phyloP scores from a whole-genome alignment of 2,329 filamentous ascomycete species.

The Cryphonectria radicalis region DNA sequence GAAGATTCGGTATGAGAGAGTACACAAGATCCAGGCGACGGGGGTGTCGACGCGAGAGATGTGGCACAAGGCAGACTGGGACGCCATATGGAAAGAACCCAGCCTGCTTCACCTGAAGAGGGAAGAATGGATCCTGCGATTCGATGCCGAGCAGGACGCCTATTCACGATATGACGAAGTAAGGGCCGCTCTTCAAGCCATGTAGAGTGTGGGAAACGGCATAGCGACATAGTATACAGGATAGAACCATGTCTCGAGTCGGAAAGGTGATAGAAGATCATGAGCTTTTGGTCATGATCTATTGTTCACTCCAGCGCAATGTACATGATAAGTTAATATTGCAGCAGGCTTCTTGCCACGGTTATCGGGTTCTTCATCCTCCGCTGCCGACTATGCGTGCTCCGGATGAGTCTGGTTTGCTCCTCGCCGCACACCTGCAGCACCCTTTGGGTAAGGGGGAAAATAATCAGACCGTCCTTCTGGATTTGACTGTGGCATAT shows the following conservation, averaged over 20 bases:
- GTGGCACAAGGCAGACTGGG: constrained; percentile 58
- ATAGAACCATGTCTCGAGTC: not conserved
- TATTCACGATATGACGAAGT: constrained; percentile 34
- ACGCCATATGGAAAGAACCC: constrained; percentile 48
- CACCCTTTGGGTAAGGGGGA: not conserved
- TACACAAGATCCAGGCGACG: constrained; percentile 51
- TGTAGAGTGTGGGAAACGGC: not conserved
- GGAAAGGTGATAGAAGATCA: not conserved
- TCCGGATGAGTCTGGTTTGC: not conserved
- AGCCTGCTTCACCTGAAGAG: constrained; percentile 49
- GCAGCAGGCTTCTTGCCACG: not conserved
- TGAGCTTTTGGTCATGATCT: not conserved
- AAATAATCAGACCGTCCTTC: not conserved
- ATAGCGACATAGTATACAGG: not conserved
- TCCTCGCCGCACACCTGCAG: not conserved
- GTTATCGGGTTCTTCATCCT: not conserved
- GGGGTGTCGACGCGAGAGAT: constrained; percentile 51
- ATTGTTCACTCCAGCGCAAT: not conserved
- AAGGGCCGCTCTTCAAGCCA: not conserved
- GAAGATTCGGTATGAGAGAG: constrained; percentile 51
- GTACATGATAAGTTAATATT: not conserved
- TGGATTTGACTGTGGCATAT: not conserved
- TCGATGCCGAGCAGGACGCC: constrained; percentile 53
- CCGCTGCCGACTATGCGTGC: not conserved
- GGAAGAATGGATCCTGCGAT: constrained; percentile 53